Base-by-base conservation (phyloP, 2,329 filamentous ascomycete genomes). In the Elsinoe arachidis region DNA sequence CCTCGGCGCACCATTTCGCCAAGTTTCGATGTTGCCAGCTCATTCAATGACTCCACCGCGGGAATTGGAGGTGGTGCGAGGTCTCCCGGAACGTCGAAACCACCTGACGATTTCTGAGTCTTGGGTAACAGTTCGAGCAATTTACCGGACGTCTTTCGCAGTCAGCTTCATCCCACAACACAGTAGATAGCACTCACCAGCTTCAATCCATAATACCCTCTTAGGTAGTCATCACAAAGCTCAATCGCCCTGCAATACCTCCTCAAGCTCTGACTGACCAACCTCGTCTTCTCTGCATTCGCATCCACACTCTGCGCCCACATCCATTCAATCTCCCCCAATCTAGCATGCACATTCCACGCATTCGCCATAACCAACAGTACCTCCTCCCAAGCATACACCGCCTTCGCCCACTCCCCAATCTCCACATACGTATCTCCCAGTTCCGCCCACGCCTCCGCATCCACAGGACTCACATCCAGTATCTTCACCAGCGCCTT, bases 171-270 rank as follows among this genome's bases (percentile, higher is more conserved):
- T 64, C 66, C 72, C 64, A 67, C 69, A 73, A 60, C 66, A 49
- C 14, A 44, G 80, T 66, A 72, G 19, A 38, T 43, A 54, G 64
- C 15, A 57, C 52, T 44, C 33, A 58, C 55, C 71, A 91, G 71
- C 70, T 92, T 93, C 59, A 99, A 75, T 5, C 93, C 93, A 71
- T 96, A 97, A 70, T 90, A 95, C 1, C 91, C 93, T 60, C 93
- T 84, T 61, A 97, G 73, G 69, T 96, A 97, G 68, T 90, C 85
- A 65, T 96, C 88, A 67, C 93, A 97, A 55, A 99, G 80, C 74
- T 99, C 93, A 62, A 97, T 83, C 67, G 90, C 93, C 65, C 93
- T 83, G 69, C 87, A 88, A 72, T 95, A 97, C 62, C 91, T 83
- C 68, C 90, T 88, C 56, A 96, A 72, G 4, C 90, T 85, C 68